Evolutionary conservation across 495 filamentous ascomycete species (phyloP), one percentile per base, ranked within the genome.

Genomic region (Copromyces sp.): DNA sequence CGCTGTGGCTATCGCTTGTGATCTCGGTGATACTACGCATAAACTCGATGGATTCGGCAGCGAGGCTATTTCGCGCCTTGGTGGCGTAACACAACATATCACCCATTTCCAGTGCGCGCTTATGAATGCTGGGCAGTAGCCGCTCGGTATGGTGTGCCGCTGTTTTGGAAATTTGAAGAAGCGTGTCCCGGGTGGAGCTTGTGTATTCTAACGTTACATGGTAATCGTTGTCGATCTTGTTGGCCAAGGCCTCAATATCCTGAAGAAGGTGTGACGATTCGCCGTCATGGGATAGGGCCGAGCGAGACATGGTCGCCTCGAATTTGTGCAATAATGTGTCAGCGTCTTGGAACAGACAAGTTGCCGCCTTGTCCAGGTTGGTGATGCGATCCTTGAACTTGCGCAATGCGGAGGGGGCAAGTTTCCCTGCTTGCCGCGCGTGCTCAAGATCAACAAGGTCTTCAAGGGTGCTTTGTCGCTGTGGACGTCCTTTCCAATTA

Each of bases 141-240:
- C 94, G 92, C 73, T 92, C 90, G 0, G 94, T 98, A 78, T 97
- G 94, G 39, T 89, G 88, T 14, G 93, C 87, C 5, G 95, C 95
- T 75, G 93, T 91, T 79, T 94, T 94, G 39, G 94, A 97, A 16
- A 90, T 91, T 76, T 94, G 93, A 9, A 89, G 86, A 45, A 95
- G 87, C 53, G 94, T 84, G 41, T 93, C 91, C 74, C 93, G 93
- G 47, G 87, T 81, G 72, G 88, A 90, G 79, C 86, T 88, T 2
- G 89, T 84, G 68, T 94, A 88, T 7, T 86, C 86, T 20, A 93
- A 82, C 4, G 94, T 89, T 78, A 92, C 90, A 75, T 97, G 91
- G 77, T 92, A 93, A 78, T 98, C 96, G 1, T 92, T 92, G 20
- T 89, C 88, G 73, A 99, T 90, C 82, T 97, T 98, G 77, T 87